Evolutionary conservation across 2,329 filamentous ascomycete species (phyloP).

Genomic region (Aspergillus proliferans): DNA sequence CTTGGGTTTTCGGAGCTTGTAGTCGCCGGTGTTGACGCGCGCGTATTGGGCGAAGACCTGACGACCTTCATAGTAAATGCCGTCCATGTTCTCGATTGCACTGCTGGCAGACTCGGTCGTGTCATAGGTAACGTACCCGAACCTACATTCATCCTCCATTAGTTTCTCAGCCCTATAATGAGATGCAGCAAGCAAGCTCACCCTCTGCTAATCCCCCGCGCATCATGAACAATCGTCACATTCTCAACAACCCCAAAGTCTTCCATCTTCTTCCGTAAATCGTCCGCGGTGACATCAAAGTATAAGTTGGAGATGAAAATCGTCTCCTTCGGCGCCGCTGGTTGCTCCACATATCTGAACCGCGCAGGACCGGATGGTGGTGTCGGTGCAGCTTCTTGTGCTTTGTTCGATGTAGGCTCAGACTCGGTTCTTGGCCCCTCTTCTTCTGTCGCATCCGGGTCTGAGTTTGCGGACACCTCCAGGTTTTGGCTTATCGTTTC

Average conservation of each 20-base stretch:
- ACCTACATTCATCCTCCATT: conserved; percentile 40
- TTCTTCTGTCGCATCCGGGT: neutral
- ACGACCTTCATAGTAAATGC: conserved; percentile 58
- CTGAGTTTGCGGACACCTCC: neutral
- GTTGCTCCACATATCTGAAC: conserved; percentile 3
- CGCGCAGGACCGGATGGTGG: conserved; percentile 6
- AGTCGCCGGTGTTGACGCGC: conserved; percentile 15
- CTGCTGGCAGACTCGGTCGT: conserved; percentile 46
- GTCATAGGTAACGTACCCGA: conserved; percentile 60
- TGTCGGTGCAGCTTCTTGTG: conserved; percentile 4
- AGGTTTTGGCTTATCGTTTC: neutral
- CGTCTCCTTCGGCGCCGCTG: conserved; percentile 35
- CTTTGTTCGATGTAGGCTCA: neutral
- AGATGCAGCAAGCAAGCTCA: conserved; percentile 29
- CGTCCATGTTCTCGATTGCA: conserved; percentile 55
- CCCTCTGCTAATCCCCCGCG: conserved; percentile 63
- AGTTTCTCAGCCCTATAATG: neutral
- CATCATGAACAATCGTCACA: conserved; percentile 54
- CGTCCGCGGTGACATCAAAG: conserved; percentile 59
- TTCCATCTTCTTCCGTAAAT: conserved; percentile 55
- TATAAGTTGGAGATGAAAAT: conserved; percentile 65
- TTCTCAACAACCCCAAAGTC: conserved; percentile 52
- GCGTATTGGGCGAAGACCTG: conserved; percentile 59
- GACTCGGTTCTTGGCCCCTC: neutral
- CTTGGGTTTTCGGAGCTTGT: neutral